Conservation (phyloP, 495 filamentous ascomycete genomes). For the Emericellopsis terricola region DNA sequence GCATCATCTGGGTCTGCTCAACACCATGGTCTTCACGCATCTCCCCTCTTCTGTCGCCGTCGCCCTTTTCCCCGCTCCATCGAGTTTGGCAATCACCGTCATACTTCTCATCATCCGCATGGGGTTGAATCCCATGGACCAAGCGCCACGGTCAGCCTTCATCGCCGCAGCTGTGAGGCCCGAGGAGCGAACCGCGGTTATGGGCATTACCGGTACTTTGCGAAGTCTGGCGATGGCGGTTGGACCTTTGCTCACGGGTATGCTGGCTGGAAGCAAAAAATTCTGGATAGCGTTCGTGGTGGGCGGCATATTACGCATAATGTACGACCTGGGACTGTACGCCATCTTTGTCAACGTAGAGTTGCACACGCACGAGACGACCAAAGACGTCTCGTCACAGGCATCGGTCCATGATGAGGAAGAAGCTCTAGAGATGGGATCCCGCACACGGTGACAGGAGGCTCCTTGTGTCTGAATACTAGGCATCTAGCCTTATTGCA, state of each 20-base stretch:
- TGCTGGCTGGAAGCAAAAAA: constrained; percentile 38
- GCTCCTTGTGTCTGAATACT: too few species aligned
- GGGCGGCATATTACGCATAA: constrained; percentile 48
- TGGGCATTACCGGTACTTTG: constrained; percentile 55
- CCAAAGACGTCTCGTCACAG: too few species aligned
- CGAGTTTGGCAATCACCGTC: constrained; percentile 30
- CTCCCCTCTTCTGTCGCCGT: constrained; percentile 24
- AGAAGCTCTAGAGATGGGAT: too few species aligned
- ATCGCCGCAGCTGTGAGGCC: constrained; percentile 55
- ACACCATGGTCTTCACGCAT: constrained; percentile 31
- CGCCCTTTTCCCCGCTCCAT: constrained; percentile 16
- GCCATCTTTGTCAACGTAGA: constrained; percentile 42
- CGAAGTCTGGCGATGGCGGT: constrained; percentile 43
- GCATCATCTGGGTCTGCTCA: constrained; percentile 59
- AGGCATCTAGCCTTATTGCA: too few species aligned
- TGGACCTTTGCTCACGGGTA: constrained; percentile 56
- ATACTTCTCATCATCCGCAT: constrained; percentile 50
- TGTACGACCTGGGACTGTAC: constrained; percentile 59
- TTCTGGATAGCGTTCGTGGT: constrained; percentile 64
- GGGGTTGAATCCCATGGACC: constrained; percentile 48
- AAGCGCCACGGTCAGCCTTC: constrained; percentile 66
- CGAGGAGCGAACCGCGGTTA: constrained; percentile 63
- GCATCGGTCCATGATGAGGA: too few species aligned
- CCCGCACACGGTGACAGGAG: too few species aligned
- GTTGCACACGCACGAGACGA: constrained; percentile 22